Evolutionary conservation across 371 early-diverging fungal species (phyloP), one percentile per base, ranked within the genome.

Genomic region (Mucor irregularis): DNA sequence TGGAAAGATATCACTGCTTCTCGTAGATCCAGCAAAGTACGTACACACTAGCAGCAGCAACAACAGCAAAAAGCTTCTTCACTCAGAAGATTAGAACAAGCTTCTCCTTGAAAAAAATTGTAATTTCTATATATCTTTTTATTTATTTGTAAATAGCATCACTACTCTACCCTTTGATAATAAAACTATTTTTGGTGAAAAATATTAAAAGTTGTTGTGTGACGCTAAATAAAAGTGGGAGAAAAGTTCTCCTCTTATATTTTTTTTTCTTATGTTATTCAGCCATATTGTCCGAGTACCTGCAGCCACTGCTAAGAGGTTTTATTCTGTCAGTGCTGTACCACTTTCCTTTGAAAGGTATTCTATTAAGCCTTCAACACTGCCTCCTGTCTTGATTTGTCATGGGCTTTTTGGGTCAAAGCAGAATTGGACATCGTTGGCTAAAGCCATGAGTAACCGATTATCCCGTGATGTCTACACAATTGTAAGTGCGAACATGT

Each of bases 371-470:
- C 40, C 56, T 0, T 33, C 61, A 0, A 25, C 40, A 14, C 40
- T 31, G 37, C 40, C 69, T 26, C 69, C 94, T 9, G 76, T 95
- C 6, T 30, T 67, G 9, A 85, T 94, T 49, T 77, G 94, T 42
- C 97, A 95, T 69, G 96, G 97, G 22, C 77, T 97, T 21, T 94
- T 96, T 69, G 97, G 97, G 5, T 91, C 91, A 2, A 95, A 96
- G 69, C 94, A 95, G 58, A 96, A 96, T 71, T 95, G 96, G 95
- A 73, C 82, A 28, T 86, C 93, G 4, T 78, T 96, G n/a, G 81
- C 88, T 42, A 90, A 90, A 58, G 76, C 86, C 22, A 74, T 96
- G 46, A 68, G 87, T 14, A 68, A 69, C 16, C 76, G 81, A 3
- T 71, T 92, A 10, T 68, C 64, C 19, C 77, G 87, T 7, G 71